Evolutionary conservation across 345 rosid genomes (phyloP), one percentile per base, ranked within the genome.

Genomic region (Camelina hispida): DNA sequence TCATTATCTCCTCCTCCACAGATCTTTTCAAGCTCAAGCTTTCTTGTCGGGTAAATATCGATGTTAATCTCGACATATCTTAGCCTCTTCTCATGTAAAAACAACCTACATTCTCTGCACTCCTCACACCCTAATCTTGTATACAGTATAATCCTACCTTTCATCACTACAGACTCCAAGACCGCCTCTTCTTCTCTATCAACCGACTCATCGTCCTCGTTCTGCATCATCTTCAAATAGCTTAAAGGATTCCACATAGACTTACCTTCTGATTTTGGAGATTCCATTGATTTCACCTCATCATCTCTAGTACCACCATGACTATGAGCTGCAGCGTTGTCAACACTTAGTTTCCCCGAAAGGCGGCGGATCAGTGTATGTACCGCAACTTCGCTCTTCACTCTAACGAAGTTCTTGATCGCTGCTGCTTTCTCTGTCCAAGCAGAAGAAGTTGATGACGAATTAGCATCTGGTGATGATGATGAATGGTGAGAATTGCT

Each of bases 401-500:
- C 81, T 80, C 82, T 85, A 60, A 93, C 95, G 66, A 87, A 84
- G 57, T 85, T 85, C 84, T 83, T 87, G 64, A 93, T 72, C 16
- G 86, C 84, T 56, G 62, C 78, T 43, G 92, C 96, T 86, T 85
- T 93, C 74, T 83, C 90, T 18, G 96, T 89, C 95, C 88, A 85
- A 18, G 40, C 82, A 73, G 86, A 80, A 44, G 80, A 80, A 44
- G 81, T 82, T 51, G 73, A 79, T 32, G 73, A 78, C 22, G 81
- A 44, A 62, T 52, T 82, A 70, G 71, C 69, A 71, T 80, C 87
- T 35, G 60, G 62, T 18, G 81, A 81, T 7, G 9, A 46, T 18
- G 81, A 82, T n/a, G 20, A 46, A 25, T 28, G 73, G 12, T 62
- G 52, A 75, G 88, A 80, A 32, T 10, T 7, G 0, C 55, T 18